A percentile compares a stretch with the other conserved stretches of the same genome.
These are phyloP conservation scores for Balakata baccata DNA, from an alignment of 345 rosid species.

Conservation along the genomic window DNA sequence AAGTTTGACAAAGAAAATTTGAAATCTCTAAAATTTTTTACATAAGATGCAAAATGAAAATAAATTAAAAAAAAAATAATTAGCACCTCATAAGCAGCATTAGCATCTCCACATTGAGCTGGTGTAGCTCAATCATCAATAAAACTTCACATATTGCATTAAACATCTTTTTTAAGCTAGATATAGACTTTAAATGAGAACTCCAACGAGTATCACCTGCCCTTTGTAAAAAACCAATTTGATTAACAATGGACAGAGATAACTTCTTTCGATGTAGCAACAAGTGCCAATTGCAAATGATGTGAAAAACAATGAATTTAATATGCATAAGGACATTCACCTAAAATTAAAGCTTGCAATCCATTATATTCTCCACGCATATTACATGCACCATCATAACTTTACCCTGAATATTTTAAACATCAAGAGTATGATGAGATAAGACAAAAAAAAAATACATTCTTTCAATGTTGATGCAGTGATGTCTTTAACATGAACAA, in stretches of 20 bases:
- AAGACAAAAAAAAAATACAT: too few species aligned
- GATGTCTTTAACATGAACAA: too few species aligned
- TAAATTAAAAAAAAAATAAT: background rate
- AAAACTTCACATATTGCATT: background rate
- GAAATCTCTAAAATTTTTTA: background rate
- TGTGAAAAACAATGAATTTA: background rate
- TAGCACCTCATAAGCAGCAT: background rate
- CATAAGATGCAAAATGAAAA: slow-evolving; percentile 3
- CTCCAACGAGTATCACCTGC: slow-evolving; percentile 6
- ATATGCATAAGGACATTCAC: background rate
- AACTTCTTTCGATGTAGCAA: background rate
- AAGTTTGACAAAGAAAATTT: background rate
- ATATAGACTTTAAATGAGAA: background rate
- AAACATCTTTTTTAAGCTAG: too few species aligned
- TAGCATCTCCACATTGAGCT: background rate
- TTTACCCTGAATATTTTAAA: background rate
- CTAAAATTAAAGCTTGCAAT: background rate
- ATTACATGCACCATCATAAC: slow-evolving; percentile 13
- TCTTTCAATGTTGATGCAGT: too few species aligned
- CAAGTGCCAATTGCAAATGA: background rate
- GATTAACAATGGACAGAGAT: background rate
- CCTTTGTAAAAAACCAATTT: background rate
- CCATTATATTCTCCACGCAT: slow-evolving; percentile 2
- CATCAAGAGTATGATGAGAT: background rate
- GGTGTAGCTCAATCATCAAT: background rate